Evolutionary conservation across 805 yeast genomes (phyloP), one percentile per base, ranked within the genome.

Genomic region (Metschnikowia similis): DNA sequence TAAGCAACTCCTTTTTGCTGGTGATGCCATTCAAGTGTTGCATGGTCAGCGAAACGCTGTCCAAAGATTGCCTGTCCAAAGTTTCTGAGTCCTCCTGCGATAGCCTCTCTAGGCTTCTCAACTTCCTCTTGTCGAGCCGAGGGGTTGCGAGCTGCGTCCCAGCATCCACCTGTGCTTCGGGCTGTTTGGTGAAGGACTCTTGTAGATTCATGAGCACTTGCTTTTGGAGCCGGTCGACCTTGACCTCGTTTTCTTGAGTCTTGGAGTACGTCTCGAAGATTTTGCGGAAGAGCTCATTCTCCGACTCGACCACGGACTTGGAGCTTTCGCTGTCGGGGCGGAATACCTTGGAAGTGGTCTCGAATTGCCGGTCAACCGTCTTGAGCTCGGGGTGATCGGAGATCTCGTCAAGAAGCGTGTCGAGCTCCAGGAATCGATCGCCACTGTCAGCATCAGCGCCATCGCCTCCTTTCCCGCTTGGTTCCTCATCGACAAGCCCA

Each of bases 21-120:
- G 41, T 46, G 13, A 65, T 44, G 1, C 46, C 45, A 17, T 47
- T 48, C 10, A 69, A 60, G 47, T 66, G 50, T 2, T 54, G 54
- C 3, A 64, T 34, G 0, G 69, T 64, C 8, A n/a, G 66, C 62
- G 7, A 35, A n/a, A 43, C 26, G 27, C 46, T 43, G 17, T 43
- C 46, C 8, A 27, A 27, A 4, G 46, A 35, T 27, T 34, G 39
- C 10, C 14, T 28, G n/a, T 41, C 38, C 42, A 35, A 29, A 17
- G 30, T 30, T 29, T 46, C 45, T 10, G 27, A 17, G 9, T 30
- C 30, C 8, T 32, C 10, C n/a, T 41, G 50, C 4, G 35, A 31
- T 16, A 43, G 27, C 16, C 35, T 35, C 38, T 35, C 46, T 26
- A 35, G 35, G 27, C 39, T 28, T 3, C 11, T 14, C 46, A 43